Percentiles rank a stretch among this genome's conserved stretches.
Conservation (phyloP, 2,329 filamentous ascomycete species). For the Fusarium ramigenum region DNA sequence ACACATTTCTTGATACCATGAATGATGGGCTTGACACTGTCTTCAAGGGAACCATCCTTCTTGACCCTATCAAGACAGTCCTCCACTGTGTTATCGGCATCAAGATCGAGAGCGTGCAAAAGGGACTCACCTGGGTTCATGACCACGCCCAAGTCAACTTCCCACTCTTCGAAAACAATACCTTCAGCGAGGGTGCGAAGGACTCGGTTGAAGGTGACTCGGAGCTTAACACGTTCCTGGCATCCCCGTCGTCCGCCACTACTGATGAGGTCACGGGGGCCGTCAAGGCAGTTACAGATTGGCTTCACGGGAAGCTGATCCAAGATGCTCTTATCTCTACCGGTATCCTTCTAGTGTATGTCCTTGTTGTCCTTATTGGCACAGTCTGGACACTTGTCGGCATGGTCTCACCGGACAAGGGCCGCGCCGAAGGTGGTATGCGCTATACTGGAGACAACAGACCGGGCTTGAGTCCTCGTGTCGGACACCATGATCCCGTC, state of each 20-base stretch:
- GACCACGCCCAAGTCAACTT: conserved; percentile 86
- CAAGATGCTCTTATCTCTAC: conserved; percentile 84
- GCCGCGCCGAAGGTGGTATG: conserved; percentile 62
- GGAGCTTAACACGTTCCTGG: conserved; percentile 75
- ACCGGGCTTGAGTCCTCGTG: conserved; percentile 40
- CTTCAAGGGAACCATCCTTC: conserved; percentile 84
- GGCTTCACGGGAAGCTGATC: conserved; percentile 73
- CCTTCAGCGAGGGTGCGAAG: conserved; percentile 82
- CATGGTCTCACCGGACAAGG: conserved; percentile 68
- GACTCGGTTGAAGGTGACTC: conserved; percentile 66
- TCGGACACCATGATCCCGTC: conserved; percentile 34
- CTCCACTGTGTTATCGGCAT: conserved; percentile 87
- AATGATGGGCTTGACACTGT: conserved; percentile 75
- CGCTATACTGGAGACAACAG: conserved; percentile 47
- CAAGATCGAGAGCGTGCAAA: conserved; percentile 85
- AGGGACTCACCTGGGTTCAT: conserved; percentile 92
- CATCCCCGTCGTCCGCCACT: conserved; percentile 76
- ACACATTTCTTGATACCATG: conserved; percentile 82
- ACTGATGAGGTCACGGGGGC: conserved; percentile 84
- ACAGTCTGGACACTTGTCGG: conserved; percentile 71
- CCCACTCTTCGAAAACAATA: conserved; percentile 79
- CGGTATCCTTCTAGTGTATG: conserved; percentile 77
- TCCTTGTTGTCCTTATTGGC: conserved; percentile 80
- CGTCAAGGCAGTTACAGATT: conserved; percentile 73
- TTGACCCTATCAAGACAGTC: conserved; percentile 80